phyloP scores from a whole-genome alignment of 2,329 filamentous ascomycete species.

The Botrytis fragariae region DNA sequence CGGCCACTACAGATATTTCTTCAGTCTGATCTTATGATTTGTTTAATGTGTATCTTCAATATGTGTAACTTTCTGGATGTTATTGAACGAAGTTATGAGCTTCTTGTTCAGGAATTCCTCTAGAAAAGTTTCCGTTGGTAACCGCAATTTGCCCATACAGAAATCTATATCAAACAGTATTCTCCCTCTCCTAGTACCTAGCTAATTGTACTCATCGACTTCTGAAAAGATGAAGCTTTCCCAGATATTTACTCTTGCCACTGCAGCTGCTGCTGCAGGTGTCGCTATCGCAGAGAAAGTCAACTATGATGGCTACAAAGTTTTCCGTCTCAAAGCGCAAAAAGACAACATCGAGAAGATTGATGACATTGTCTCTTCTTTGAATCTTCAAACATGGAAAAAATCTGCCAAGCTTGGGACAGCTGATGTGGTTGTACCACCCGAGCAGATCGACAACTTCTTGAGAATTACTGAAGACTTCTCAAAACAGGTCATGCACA shows the following conservation, averaged over 20 bases:
- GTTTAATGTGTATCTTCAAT: background rate
- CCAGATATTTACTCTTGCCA: slow-evolving; percentile 2
- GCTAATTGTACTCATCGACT: background rate
- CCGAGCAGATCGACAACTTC: slow-evolving; percentile 42
- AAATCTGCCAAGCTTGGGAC: slow-evolving; percentile 32
- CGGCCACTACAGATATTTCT: background rate
- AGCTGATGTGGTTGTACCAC: slow-evolving; percentile 45
- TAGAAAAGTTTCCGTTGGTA: background rate
- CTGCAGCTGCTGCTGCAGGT: background rate
- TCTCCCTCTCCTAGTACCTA: background rate
- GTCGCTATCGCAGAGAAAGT: slow-evolving; percentile 25
- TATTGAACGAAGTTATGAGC: background rate
- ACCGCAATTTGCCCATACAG: background rate
- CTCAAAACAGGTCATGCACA: slow-evolving; percentile 42
- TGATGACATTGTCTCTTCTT: slow-evolving; percentile 38
- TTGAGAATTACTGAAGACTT: slow-evolving; percentile 39
- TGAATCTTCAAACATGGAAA: slow-evolving; percentile 42
- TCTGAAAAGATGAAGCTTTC: slow-evolving; percentile 11
- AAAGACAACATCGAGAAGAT: slow-evolving; percentile 38
- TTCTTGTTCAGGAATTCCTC: slow-evolving; percentile 14
- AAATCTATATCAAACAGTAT: background rate
- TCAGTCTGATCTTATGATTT: background rate
- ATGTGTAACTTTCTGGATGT: background rate
- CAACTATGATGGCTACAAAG: slow-evolving; percentile 44
- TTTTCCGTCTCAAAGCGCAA: slow-evolving; percentile 41